Conservation (phyloP, 345 rosid genomes). For the Eucalyptus regnans region DNA sequence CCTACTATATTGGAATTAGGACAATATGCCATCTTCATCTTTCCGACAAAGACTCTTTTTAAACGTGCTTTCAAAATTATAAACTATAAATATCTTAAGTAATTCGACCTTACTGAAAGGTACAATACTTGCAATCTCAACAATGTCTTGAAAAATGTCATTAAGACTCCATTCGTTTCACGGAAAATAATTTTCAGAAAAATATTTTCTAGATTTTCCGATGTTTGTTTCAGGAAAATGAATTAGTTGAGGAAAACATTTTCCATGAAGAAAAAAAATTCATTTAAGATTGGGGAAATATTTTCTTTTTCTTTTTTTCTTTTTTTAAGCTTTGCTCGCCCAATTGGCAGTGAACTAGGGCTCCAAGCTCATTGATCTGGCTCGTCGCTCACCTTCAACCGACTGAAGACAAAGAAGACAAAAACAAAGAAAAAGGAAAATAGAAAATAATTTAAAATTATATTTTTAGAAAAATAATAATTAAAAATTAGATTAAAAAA, state of each 20-base stretch:
- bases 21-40: accelerated
- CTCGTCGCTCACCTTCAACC: no score
- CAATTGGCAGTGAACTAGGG: no score
- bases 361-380: accelerated
- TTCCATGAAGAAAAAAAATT: accelerated
- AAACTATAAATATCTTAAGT: no score
- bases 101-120: accelerated
- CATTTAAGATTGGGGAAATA: no score
- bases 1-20: background rate
- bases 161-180: accelerated
- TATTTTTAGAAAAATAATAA: no score
- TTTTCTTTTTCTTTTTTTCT: no score
- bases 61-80: background rate
- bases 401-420: no score
- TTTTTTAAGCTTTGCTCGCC: no score
- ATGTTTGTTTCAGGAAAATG: accelerated
- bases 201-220: accelerated
- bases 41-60: background rate
- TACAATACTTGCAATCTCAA: background rate
- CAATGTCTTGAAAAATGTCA: accelerated
- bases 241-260: no score
- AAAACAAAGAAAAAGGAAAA: no score
- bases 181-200: accelerated
- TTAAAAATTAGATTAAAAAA: no score
- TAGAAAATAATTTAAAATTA: no score